Conservation (phyloP, 2,329 filamentous ascomycete species). For the Dothideomycetes sp. region DNA sequence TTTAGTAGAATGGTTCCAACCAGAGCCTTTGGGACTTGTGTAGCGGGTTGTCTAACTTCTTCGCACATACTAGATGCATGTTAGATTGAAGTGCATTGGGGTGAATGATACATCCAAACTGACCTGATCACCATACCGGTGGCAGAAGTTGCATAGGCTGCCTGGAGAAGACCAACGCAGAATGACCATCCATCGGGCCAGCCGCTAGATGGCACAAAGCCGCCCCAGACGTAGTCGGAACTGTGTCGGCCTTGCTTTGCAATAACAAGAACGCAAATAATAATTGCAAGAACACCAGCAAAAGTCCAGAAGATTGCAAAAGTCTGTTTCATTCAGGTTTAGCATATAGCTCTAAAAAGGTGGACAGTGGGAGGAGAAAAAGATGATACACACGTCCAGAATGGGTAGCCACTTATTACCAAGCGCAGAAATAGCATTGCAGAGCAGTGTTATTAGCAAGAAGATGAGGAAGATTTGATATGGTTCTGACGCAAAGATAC, state of each 20-base stretch:
- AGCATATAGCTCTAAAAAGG: constrained; percentile 4
- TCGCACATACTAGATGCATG: constrained; percentile 73
- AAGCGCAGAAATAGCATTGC: constrained; percentile 40
- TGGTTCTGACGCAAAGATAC: constrained; percentile 31
- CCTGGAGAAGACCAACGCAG: constrained; percentile 60
- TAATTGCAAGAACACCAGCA: constrained; percentile 54
- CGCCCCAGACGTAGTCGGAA: constrained; percentile 53
- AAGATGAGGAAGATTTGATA: constrained; percentile 40
- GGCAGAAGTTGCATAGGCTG: constrained; percentile 62
- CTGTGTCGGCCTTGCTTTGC: constrained; percentile 57
- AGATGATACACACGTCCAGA: constrained; percentile 54
- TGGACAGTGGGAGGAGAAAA: constrained; percentile 8
- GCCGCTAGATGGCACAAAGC: constrained; percentile 57
- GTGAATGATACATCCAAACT: no score
- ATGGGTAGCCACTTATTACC: constrained; percentile 43
- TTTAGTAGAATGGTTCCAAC: constrained; percentile 56
- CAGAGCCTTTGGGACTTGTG: constrained; percentile 64
- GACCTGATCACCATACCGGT: constrained; percentile 74
- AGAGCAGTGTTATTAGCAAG: constrained; percentile 36
- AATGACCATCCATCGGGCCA: constrained; percentile 63
- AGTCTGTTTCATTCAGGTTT: constrained; percentile 45
- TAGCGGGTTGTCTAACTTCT: constrained; percentile 54
- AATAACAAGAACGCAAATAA: constrained; percentile 51
- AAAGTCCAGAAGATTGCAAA: constrained; percentile 68
- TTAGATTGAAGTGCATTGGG: no score